Evolutionary conservation across 306 rosid species (phyloP).

Genomic region (Astragalus glycyphyllos): DNA sequence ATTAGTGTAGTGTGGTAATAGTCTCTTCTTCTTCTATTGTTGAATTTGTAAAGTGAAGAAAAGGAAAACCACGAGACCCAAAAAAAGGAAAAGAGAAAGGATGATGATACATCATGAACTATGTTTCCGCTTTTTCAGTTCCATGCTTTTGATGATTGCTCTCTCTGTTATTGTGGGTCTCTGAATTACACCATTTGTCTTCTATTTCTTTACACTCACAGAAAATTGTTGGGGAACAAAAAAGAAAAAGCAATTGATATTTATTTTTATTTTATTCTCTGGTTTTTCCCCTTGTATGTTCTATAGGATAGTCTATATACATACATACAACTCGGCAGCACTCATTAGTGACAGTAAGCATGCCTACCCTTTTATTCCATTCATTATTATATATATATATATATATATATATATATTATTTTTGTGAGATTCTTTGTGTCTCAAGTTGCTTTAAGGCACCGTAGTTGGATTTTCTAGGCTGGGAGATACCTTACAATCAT

Average conservation of each 20-base stretch:
- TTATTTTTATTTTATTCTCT: conserved; percentile 3
- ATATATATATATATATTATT: neutral
- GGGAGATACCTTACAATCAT: neutral
- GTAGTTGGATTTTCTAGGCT: conserved; percentile 62
- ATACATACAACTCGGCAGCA: conserved; percentile 48
- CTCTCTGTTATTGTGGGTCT: conserved; percentile 50
- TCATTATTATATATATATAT: neutral
- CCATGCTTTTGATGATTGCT: conserved; percentile 50
- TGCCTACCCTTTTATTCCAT: conserved; percentile 28
- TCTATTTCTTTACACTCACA: conserved; percentile 13
- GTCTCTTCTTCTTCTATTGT: conserved; percentile 21
- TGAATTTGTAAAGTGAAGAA: conserved; percentile 46
- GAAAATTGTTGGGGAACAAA: conserved; percentile 32
- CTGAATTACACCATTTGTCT: conserved; percentile 32
- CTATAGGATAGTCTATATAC: conserved; percentile 13
- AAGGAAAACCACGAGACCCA: conserved; percentile 40
- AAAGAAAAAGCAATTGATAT: neutral
- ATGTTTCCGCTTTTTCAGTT: conserved; percentile 55
- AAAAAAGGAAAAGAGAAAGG: conserved; percentile 40
- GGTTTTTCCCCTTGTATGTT: conserved; percentile 2
- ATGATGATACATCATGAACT: conserved; percentile 51
- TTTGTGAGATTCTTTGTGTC: conserved; percentile 48
- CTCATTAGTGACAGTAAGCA: conserved; percentile 48
- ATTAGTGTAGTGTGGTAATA: neutral
- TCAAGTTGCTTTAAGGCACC: conserved; percentile 51